Percentiles rank a stretch among this genome's conserved stretches.
Evolutionary conservation across 768 basidiomycete genomes (phyloP).

Genomic region (Leccinum aurantiacum): DNA sequence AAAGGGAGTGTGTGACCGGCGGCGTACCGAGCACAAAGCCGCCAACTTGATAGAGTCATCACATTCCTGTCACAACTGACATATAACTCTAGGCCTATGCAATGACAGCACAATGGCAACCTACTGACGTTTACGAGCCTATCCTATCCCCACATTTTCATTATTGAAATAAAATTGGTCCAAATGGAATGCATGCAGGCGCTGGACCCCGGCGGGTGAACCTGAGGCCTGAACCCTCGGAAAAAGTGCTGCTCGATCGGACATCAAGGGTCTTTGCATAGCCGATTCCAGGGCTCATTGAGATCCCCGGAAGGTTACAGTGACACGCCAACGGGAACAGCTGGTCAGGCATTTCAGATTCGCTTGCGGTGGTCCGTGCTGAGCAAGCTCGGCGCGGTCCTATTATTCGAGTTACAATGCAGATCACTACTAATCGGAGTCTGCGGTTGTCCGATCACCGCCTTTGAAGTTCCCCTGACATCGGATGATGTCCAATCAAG

Average conservation of each 20-base stretch:
- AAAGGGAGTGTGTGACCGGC: not conserved
- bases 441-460: not conserved
- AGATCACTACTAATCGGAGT: not conserved
- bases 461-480: not conserved
- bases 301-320: slow-evolving; percentile 1
- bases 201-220: not conserved
- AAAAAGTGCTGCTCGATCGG: not conserved
- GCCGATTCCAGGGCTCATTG: not conserved
- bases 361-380: not conserved
- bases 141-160: too few species aligned
- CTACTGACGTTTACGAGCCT: too few species aligned
- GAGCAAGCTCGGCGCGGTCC: not conserved
- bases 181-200: not conserved
- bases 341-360: not conserved
- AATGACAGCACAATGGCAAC: too few species aligned
- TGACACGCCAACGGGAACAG: not conserved
- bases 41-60: not conserved
- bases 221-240: not conserved
- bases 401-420: not conserved
- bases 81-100: too few species aligned
- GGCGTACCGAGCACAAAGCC: not conserved
- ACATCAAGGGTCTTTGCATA: not conserved
- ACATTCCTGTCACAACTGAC: slow-evolving; percentile 15
- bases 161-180: too few species aligned
- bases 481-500: not conserved